A percentile compares a stretch with the other conserved stretches of the same genome.
These are phyloP conservation scores for Dioszegia aurantiaca DNA, from an alignment of 768 basidiomycete genomes.

Conservation along the genomic window DNA sequence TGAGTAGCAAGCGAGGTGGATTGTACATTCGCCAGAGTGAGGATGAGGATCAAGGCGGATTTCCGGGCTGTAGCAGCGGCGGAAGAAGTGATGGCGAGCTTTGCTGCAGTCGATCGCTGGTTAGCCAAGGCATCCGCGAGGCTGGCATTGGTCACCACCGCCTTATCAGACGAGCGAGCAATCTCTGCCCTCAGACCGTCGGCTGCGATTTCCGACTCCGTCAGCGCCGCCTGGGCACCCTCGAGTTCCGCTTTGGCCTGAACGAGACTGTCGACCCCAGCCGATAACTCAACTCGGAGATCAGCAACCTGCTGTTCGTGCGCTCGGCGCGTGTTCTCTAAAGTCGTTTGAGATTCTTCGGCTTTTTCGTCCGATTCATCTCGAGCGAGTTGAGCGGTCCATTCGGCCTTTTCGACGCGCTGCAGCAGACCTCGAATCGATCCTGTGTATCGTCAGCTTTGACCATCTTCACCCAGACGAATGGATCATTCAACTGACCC, in stretches of 20 bases:
- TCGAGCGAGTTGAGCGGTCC: constrained; percentile 7
- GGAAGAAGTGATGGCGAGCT: neutral
- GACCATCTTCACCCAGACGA: neutral
- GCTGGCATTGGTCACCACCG: neutral
- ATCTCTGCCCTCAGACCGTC: neutral
- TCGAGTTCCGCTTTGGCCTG: neutral
- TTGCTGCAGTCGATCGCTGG: neutral
- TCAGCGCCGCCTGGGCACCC: neutral
- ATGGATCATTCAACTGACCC: neutral
- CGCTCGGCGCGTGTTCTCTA: neutral
- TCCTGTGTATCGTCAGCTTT: constrained; percentile 1
- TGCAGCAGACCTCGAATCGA: constrained; percentile 1
- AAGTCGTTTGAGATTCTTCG: neutral
- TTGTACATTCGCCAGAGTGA: neutral
- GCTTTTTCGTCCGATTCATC: constrained; percentile 6
- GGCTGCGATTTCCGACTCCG: neutral
- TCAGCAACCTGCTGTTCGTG: neutral
- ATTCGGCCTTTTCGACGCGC: constrained; percentile 1
- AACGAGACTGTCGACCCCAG: too few relatives aligned
- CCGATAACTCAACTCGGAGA: neutral
- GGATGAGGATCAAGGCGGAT: neutral
- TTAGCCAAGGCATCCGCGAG: neutral
- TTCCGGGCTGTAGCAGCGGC: neutral
- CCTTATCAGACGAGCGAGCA: neutral
- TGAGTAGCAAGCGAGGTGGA: neutral